Evolutionary conservation across 768 basidiomycete species (phyloP), one percentile per base, ranked within the genome.

Genomic region (Tricholoma terreum): DNA sequence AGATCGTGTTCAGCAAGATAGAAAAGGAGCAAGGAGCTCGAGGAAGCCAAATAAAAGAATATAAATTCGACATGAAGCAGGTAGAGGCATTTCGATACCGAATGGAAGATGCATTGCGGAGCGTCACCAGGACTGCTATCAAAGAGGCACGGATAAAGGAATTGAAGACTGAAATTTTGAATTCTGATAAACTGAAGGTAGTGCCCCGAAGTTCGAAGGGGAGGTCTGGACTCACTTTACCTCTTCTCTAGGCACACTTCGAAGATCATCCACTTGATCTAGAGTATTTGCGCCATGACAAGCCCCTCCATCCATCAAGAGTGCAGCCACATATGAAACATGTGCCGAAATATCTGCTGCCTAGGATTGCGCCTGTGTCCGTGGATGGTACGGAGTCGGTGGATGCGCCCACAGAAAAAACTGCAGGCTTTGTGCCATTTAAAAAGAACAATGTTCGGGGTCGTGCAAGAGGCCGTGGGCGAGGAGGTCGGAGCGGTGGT

Each of bases 81-180:
- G 93, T 98, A 17, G 95, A 99, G 65, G 94, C 92, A 19, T 99
- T 99, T 75, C 78, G 95, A 67, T 99, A 99, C 74, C 82, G 97
- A 49, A 98, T 98, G 96, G 92, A 96, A 67, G 97, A 98, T 67
- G 97, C 93, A 1, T 68, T 98, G 64, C 80, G 92, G 61, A 83
- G 87, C 46, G 94, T 97, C 9, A 98, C 97, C 55, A 81, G 87
- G 62, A 87, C 84, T 56, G 85, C 88, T 6, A 85, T 98, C 59
- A 83, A 87, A 62, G 96, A 99, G 71, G 97, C 97, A 1, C 78
- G 94, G 63, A 79, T 97, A 46, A 96, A 95, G 71, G 96, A 98
- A 71, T 74, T 98, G 64, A 94, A 96, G 72, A 75, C 86, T 30
- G 97, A 99, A 72, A 87, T 98, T 35, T 71, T 99, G 61, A 95